Conservation (phyloP, 2,329 filamentous ascomycete genomes). For the Amauroascus verrucosus region DNA sequence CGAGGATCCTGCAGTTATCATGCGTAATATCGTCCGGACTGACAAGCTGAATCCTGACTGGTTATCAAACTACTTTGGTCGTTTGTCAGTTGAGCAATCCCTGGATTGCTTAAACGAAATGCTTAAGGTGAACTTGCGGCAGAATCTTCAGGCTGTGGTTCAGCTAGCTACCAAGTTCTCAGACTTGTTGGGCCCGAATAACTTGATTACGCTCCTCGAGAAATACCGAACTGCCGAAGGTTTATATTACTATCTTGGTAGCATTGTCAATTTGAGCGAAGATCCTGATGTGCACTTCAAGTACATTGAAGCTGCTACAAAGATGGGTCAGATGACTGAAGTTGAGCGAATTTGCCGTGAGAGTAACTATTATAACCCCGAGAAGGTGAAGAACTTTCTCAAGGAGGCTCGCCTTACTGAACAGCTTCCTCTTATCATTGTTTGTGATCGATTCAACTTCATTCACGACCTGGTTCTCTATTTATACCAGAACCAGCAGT, state of each 20-base stretch:
- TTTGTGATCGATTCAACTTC: constrained; percentile 99
- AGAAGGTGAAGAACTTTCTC: constrained; percentile 98
- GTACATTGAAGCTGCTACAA: constrained; percentile 94
- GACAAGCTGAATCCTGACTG: constrained; percentile 86
- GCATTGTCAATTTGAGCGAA: constrained; percentile 93
- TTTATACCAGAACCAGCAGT: constrained; percentile 97
- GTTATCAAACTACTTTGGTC: constrained; percentile 84
- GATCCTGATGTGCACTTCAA: constrained; percentile 97
- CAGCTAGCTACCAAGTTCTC: constrained; percentile 97
- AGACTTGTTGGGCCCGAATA: constrained; percentile 77
- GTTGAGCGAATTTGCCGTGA: constrained; percentile 96
- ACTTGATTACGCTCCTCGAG: constrained; percentile 86
- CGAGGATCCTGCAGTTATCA: constrained; percentile 78
- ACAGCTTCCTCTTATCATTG: constrained; percentile 91
- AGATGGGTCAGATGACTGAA: constrained; percentile 86
- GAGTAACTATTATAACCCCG: constrained; percentile 77
- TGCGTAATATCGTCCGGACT: constrained; percentile 74
- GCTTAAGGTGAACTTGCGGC: constrained; percentile 91
- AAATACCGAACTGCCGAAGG: constrained; percentile 96
- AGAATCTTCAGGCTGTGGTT: constrained; percentile 89
- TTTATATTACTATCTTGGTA: constrained; percentile 95
- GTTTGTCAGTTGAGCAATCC: constrained; percentile 88
- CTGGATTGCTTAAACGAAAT: constrained; percentile 91
- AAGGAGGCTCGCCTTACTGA: constrained; percentile 90
- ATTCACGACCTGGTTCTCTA: constrained; percentile 93